Evolutionary conservation across 208 protist genomes (phyloP).

Genomic region (Trypanosomatidae sp.): DNA sequence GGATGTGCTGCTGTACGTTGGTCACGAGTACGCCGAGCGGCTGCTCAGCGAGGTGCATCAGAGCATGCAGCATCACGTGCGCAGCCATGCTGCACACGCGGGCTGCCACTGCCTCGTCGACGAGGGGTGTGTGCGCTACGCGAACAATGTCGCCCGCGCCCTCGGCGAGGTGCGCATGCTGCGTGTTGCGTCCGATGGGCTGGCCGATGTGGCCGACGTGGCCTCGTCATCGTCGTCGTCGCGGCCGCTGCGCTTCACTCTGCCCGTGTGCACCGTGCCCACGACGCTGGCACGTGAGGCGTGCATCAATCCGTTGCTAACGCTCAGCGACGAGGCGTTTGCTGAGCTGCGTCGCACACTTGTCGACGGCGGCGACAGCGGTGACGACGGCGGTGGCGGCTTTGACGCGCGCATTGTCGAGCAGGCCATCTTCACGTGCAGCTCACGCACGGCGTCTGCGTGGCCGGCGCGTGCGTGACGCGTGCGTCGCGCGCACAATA

Average conservation of each 20-base stretch:
- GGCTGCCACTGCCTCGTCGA: neutral
- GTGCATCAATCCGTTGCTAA: slow-evolving; percentile 54
- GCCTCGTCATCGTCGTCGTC: neutral
- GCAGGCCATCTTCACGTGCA: too few species aligned
- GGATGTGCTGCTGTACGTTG: slow-evolving; percentile 58
- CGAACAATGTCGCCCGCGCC: slow-evolving; percentile 5
- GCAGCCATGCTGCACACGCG: neutral
- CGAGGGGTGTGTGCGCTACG: slow-evolving; percentile 5
- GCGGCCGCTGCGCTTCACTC: slow-evolving; percentile 2
- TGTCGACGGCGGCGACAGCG: too few species aligned
- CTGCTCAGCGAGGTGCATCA: slow-evolving; percentile 28
- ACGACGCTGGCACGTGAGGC: slow-evolving; percentile 46
- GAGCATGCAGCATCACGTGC: neutral
- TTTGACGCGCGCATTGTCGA: too few species aligned
- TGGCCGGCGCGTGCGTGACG: too few species aligned
- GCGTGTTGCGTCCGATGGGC: slow-evolving; percentile 18
- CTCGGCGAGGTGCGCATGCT: slow-evolving; percentile 16
- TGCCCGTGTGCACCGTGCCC: slow-evolving; percentile 53
- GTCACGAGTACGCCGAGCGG: slow-evolving; percentile 67
- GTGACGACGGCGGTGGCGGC: too few species aligned
- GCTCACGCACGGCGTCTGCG: too few species aligned
- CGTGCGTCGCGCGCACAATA: too few species aligned
- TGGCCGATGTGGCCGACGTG: slow-evolving; percentile 12
- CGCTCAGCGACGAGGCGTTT: slow-evolving; percentile 18
- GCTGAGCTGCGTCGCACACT: too few species aligned